These are phyloP conservation scores for Neonectria magnoliae DNA, from an alignment of 2,329 filamentous ascomycete species.

Conservation along the genomic window DNA sequence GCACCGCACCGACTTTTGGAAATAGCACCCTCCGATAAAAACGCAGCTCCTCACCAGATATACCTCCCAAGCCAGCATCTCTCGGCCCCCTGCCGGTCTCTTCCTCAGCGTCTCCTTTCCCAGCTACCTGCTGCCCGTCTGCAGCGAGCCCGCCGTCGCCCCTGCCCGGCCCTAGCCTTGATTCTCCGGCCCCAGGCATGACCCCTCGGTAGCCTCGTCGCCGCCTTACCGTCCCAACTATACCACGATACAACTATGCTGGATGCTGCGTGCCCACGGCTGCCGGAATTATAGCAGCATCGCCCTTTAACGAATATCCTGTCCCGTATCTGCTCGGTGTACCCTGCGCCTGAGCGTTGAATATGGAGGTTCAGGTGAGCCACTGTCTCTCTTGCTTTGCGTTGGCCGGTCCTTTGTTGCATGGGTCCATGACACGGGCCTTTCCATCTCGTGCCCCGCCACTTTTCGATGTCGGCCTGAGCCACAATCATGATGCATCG, in stretches of 20 bases:
- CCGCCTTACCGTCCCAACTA: conserved; percentile 44
- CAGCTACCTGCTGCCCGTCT: conserved; percentile 17
- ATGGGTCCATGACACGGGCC: conserved; percentile 37
- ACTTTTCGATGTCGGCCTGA: conserved; percentile 38
- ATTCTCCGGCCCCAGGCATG: conserved; percentile 47
- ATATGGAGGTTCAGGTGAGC: conserved; percentile 61
- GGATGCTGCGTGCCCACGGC: conserved; percentile 53
- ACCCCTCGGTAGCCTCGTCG: conserved; percentile 53
- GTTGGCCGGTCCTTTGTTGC: conserved; percentile 15
- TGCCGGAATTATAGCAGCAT: conserved; percentile 58
- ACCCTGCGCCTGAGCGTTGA: conserved; percentile 40
- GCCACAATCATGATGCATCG: conserved; percentile 33
- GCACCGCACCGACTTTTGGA: conserved; percentile 53
- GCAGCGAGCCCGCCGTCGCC: conserved; percentile 6
- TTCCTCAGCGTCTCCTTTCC: conserved; percentile 29
- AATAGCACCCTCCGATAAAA: conserved; percentile 50
- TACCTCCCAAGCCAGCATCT: conserved; percentile 30
- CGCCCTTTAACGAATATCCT: conserved; percentile 31
- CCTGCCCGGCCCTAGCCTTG: conserved; percentile 27
- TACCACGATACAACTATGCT: conserved; percentile 50
- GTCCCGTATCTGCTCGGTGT: conserved; percentile 8
- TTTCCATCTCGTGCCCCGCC: conserved; percentile 41
- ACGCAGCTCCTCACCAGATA: conserved; percentile 44
- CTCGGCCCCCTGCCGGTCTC: conserved; percentile 18
- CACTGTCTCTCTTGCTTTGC: conserved; percentile 26